phyloP scores from a whole-genome alignment of 371 early-diverging fungal genomes.

The Mucor indicus region DNA sequence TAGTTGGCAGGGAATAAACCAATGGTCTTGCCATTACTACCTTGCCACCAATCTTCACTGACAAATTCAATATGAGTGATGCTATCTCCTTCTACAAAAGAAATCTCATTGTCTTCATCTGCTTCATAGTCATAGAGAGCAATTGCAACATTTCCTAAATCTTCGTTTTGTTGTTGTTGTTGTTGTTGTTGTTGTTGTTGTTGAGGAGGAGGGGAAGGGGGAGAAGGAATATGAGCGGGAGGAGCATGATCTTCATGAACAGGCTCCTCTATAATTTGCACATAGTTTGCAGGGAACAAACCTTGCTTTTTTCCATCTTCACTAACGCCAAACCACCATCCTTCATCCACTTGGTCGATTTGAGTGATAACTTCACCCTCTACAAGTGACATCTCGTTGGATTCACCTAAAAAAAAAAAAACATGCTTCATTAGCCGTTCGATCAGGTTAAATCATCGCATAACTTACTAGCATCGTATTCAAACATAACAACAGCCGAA shows the following conservation, averaged over 20 bases:
- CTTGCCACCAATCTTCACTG: conserved; percentile 94
- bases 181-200: conserved; percentile 1
- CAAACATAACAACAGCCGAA: conserved; percentile 69
- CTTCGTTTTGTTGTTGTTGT: conserved; percentile 1
- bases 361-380: conserved; percentile 80
- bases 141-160: conserved; percentile 48
- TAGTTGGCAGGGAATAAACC: conserved; percentile 81
- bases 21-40: conserved; percentile 49
- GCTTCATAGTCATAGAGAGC: conserved; percentile 87
- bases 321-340: conserved; percentile 89
- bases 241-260: conserved; percentile 2
- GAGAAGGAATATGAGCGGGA: conserved; percentile 5
- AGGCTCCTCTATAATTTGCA: conserved; percentile 56
- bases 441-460: not conserved
- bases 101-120: conserved; percentile 85
- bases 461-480: conserved; percentile 63
- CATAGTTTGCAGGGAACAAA: conserved; percentile 86
- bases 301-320: conserved; percentile 78
- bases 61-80: conserved; percentile 80
- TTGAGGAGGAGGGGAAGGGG: conserved; percentile 8
- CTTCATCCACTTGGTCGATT: conserved; percentile 75
- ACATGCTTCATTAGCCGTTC: not conserved
- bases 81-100: conserved; percentile 72
- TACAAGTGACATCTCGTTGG: conserved; percentile 80
- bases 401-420: conserved; percentile 49